Percentiles rank a stretch among this genome's conserved stretches.
phyloP scores from a whole-genome alignment of 495 filamentous ascomycete species.

The Aspergillus sclerotioniger region DNA sequence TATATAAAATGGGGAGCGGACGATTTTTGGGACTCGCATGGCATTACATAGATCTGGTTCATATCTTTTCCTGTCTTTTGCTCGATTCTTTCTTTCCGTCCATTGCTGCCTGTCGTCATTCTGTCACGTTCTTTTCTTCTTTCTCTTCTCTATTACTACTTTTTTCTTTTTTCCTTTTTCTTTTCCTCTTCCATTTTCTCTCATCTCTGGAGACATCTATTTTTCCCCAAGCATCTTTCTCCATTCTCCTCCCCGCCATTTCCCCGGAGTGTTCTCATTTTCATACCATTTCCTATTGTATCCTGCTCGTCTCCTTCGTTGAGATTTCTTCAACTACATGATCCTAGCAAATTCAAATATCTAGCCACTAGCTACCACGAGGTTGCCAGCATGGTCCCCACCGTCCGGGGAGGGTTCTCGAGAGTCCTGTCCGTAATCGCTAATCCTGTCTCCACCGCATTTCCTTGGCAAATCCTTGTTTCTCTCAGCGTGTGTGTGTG shows the following conservation, averaged over 20 bases:
- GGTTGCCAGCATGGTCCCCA: slow-evolving; percentile 14
- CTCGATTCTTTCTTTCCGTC: slow-evolving; percentile 9
- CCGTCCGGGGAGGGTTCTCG: slow-evolving; percentile 10
- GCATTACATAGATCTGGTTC: slow-evolving; percentile 49
- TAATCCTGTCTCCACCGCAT: slow-evolving; percentile 7
- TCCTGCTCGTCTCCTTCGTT: slow-evolving; percentile 40
- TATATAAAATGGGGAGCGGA: slow-evolving; percentile 47
- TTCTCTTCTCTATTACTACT: slow-evolving; percentile 13
- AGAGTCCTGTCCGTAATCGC: slow-evolving; percentile 21
- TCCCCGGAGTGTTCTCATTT: slow-evolving; percentile 19
- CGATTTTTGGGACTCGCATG: slow-evolving; percentile 47
- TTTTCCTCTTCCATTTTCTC: slow-evolving; percentile 13
- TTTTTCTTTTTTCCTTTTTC: slow-evolving; percentile 12
- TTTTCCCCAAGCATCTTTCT: slow-evolving; percentile 7
- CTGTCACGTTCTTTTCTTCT: slow-evolving; percentile 20
- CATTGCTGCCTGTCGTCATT: slow-evolving; percentile 6
- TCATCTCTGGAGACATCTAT: slow-evolving; percentile 2
- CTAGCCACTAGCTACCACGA: slow-evolving; percentile 31
- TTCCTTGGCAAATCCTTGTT: neutral
- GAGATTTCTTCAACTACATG: slow-evolving; percentile 36
- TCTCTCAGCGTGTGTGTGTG: neutral
- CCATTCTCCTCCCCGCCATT: slow-evolving; percentile 5
- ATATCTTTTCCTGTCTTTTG: slow-evolving; percentile 35
- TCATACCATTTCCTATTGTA: slow-evolving; percentile 43
- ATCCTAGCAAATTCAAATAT: slow-evolving; percentile 41